Evolutionary conservation across 2,329 filamentous ascomycete species (phyloP), one percentile per base, ranked within the genome.

Genomic region (Beauveria asiatica): DNA sequence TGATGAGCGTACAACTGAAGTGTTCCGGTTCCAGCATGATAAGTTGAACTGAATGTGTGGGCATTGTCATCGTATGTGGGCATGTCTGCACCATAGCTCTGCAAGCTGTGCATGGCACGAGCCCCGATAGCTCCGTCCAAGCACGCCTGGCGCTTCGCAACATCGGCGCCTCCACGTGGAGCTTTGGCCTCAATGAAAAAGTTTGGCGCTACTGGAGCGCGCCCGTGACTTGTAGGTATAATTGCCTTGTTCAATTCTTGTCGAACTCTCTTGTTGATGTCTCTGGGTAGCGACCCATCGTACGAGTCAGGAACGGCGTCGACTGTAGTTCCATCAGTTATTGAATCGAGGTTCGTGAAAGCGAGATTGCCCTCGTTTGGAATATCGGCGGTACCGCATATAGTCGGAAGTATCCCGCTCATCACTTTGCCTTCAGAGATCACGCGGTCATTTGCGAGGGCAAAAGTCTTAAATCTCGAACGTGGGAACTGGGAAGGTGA

Each of bases 101-200:
- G 70, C 42, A 78, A 64, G 30, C 62, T 66, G 55, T 74, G 69
- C 62, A 77, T 75, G 6, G 63, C 74, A 27, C 73, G 70, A 30
- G 73, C 67, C 41, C 73, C 73, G 21, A 67, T 50, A 3, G 74
- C 73, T 44, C 74, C 72, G 60, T 77, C 68, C 52, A 75, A 71
- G 50, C 67, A 67, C 55, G 70, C 73, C 61, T 76, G 73, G 30
- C 69, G 67, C 45, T 10, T 64, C 13, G 68, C 72, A 6, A 57
- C 55, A 6, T 59, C 68, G 5, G 54, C 6, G 48, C 62, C 66
- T 2, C 71, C 71, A 59, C 70, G 54, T 9, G 70, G 72, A 1
- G 70, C 71, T 62, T 78, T 77, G 0, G 65, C 70, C 53, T 72
- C 73, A 0, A 78, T 16, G 61, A 78, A 78, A 60, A 77, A 74